Evolutionary conservation across 371 early-diverging fungal species (phyloP), one percentile per base, ranked within the genome.

Genomic region (Actinomortierella ambigua): DNA sequence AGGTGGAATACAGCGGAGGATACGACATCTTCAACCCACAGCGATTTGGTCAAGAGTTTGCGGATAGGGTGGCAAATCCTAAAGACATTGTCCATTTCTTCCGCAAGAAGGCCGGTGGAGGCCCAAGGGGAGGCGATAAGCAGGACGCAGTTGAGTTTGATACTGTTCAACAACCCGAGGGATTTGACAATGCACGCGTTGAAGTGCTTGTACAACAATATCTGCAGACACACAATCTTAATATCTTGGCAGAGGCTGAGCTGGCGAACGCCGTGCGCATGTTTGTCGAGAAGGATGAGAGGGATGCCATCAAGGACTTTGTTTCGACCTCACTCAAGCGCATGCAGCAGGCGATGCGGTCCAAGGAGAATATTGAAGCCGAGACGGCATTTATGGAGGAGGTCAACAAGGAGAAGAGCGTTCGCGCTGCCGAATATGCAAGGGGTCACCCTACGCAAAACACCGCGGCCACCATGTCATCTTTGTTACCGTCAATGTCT

Each of bases 1-100:
- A 82, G 84, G 90, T 94, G 43, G 98, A 95, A 40, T 98, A 98
- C 64, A 82, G 84, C 7, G 93, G 89, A 54, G 93, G 89, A 0
- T 92, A 85, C 65, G 85, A 84, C 48, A 88, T 91, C 26, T 87
- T 96, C 70, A 96, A 96, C 66, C 88, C 93, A 4, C 88, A 89
- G 68, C 80, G 90, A 28, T 95, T 97, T 67, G 95, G 96, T 0
- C 86, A 90, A 54, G 75, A 81, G 43, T 96, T 94, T 81, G 88
- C 87, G 8, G 88, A 91, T 20, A 75, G 79, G 11, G 95, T 98
- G 0, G 99, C 99, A n/a, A 99, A 99, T 75, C 95, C 97, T 1
- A 86, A 89, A 40, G 99, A 99, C 55, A 88, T 96, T 47, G 76
- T 99, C 7, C 84, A 87, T 43, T 93, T 98, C 68, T 87, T 88